phyloP scores from a whole-genome alignment of 805 yeast genomes.

The Lipomyces spencermartinsiae region DNA sequence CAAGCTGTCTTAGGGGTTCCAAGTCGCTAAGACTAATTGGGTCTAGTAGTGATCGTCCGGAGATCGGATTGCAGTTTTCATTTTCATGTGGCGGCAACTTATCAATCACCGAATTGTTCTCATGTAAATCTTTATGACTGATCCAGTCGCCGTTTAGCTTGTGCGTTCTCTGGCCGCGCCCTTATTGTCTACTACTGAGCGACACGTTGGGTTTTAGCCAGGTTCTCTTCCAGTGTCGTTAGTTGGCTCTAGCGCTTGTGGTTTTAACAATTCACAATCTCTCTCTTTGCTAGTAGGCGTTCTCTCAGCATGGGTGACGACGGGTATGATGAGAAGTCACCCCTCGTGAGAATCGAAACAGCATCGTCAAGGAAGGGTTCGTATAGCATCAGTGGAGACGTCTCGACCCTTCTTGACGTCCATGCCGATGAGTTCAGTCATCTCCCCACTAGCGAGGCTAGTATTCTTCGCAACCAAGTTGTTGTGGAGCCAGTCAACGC shows the following conservation, averaged over 20 bases:
- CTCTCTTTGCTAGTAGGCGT: background rate
- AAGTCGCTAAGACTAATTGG: no score
- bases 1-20: no score
- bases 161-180: no score
- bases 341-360: background rate
- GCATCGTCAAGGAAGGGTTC: background rate
- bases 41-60: no score
- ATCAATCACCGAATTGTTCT: no score
- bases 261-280: background rate
- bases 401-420: background rate
- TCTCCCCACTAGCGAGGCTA: slow-evolving; percentile 27
- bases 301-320: background rate
- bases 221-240: background rate
- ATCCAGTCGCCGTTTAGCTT: no score
- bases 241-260: background rate
- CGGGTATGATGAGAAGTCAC: background rate
- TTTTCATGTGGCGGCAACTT: no score
- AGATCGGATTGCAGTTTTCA: no score
- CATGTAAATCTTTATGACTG: no score
- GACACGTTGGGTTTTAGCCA: no score
- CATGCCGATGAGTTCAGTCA: slow-evolving; percentile 27
- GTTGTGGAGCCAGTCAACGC: slow-evolving; percentile 11
- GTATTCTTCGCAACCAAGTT: slow-evolving; percentile 27
- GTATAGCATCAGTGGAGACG: background rate
- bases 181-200: no score